phyloP scores from a whole-genome alignment of 306 rosid genomes.

The Vigna reflexopilosa region DNA sequence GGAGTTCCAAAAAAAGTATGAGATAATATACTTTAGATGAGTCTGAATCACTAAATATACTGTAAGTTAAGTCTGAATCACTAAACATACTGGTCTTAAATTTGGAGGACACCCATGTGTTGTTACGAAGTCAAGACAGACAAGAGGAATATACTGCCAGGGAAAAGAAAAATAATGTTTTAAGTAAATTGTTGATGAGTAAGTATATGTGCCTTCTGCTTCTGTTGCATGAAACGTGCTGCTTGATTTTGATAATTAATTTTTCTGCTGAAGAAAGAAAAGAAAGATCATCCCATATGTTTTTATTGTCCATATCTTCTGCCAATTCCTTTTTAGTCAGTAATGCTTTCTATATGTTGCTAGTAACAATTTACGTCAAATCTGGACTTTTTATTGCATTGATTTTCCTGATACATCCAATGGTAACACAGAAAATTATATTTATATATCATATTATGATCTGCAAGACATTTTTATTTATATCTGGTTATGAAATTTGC shows the following conservation, averaged over 20 bases:
- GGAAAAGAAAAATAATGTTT: not conserved
- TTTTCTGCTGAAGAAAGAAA: constrained; percentile 8
- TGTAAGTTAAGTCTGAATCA: constrained; percentile 12
- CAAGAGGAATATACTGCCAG: constrained; percentile 3
- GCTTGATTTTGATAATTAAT: constrained; percentile 9
- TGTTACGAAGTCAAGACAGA: not conserved
- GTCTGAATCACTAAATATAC: constrained; percentile 18
- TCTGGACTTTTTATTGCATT: constrained; percentile 5
- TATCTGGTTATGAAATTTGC: constrained; percentile 34
- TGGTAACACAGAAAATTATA: not conserved
- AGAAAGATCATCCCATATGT: not conserved
- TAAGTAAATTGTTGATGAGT: too few relatives aligned
- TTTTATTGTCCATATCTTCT: constrained; percentile 17
- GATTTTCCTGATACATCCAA: constrained; percentile 18
- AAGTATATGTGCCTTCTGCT: not conserved
- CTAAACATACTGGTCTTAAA: constrained; percentile 19
- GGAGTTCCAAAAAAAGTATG: constrained; percentile 3
- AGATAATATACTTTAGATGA: constrained; percentile 2
- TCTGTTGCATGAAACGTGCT: not conserved
- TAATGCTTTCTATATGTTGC: constrained; percentile 21
- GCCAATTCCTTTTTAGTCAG: not conserved
- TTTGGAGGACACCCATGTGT: constrained; percentile 4
- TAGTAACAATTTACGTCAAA: not conserved
- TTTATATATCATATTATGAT: constrained; percentile 18
- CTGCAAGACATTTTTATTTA: constrained; percentile 16